Evolutionary conservation across 1,284 basidiomycete genomes (phyloP).

Genomic region (Serendipita sp.): DNA sequence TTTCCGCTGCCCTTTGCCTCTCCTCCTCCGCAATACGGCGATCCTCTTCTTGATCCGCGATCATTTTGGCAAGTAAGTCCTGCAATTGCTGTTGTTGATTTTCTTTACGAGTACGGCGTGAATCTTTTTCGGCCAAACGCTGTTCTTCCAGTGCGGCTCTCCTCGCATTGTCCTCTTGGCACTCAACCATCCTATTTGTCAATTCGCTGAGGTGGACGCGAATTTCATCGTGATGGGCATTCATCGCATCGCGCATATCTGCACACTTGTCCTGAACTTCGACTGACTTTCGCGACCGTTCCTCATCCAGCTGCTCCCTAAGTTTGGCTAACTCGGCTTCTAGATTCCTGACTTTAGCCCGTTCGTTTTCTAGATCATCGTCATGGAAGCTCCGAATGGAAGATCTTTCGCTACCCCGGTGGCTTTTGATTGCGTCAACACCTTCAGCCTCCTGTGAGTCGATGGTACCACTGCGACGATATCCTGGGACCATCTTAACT

Average conservation of each 20-base stretch:
- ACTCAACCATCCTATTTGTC: conserved; percentile 9
- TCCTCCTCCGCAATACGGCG: conserved; percentile 8
- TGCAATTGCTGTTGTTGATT: conserved; percentile 6
- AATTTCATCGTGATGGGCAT: neutral
- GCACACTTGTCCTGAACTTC: conserved; percentile 8
- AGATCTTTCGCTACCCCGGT: neutral
- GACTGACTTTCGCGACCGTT: neutral
- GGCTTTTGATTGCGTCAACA: neutral
- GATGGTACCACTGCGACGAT: neutral
- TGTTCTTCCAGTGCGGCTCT: conserved; percentile 6
- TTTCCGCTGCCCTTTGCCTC: neutral
- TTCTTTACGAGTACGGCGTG: conserved; percentile 5
- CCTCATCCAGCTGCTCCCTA: conserved; percentile 1
- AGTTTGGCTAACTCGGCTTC: conserved; percentile 9
- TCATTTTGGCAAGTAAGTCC: conserved; percentile 2
- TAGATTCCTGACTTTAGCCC: conserved; percentile 6
- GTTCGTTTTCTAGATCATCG: conserved; percentile 7
- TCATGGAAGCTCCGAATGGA: neutral
- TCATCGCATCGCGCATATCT: neutral
- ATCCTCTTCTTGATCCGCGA: conserved; percentile 5
- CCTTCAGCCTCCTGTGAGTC: neutral
- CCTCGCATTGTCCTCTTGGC: neutral
- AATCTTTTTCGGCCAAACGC: conserved; percentile 7
- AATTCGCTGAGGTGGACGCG: conserved; percentile 7
- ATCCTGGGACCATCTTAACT: neutral